phyloP scores from a whole-genome alignment of 108 stramenopile genomes.

The Stephanodiscus triporus region DNA sequence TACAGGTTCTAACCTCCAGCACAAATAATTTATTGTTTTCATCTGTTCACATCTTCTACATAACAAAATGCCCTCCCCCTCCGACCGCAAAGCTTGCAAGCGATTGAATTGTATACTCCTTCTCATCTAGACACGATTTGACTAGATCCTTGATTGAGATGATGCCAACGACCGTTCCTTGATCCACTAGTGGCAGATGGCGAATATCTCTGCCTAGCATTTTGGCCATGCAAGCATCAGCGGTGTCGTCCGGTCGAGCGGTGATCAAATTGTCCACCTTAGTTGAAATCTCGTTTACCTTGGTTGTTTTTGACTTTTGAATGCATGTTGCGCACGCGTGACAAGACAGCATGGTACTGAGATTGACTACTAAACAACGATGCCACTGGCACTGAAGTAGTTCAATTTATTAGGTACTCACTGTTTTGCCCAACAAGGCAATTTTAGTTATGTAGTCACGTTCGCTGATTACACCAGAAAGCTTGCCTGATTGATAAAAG shows the following conservation, averaged over 20 bases:
- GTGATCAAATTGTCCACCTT: conserved; percentile 82
- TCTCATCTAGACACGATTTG: conserved; percentile 73
- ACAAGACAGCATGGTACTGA: background rate
- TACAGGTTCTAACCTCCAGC: no score
- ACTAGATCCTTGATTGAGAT: conserved; percentile 88
- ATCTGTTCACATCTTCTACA: conserved; percentile 41
- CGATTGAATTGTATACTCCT: conserved; percentile 76
- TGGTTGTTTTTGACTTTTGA: conserved; percentile 59
- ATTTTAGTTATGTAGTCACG: conserved; percentile 92
- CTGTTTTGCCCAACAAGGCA: conserved; percentile 76
- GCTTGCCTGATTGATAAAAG: conserved; percentile 54
- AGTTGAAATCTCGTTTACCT: conserved; percentile 89
- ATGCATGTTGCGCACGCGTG: background rate
- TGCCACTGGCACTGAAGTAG: background rate
- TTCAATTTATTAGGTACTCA: conserved; percentile 14
- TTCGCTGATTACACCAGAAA: conserved; percentile 86
- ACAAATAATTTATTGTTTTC: background rate
- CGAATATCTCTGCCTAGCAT: conserved; percentile 91
- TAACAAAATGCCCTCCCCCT: conserved; percentile 79
- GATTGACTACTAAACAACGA: background rate
- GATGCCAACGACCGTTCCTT: conserved; percentile 73
- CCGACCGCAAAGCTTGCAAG: conserved; percentile 85
- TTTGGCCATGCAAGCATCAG: conserved; percentile 91
- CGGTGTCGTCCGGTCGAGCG: conserved; percentile 75
- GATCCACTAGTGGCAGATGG: conserved; percentile 88